A percentile compares a stretch with the other conserved stretches of the same genome.
phyloP scores from a whole-genome alignment of 1,284 basidiomycete genomes.

The Puccinia horiana region DNA sequence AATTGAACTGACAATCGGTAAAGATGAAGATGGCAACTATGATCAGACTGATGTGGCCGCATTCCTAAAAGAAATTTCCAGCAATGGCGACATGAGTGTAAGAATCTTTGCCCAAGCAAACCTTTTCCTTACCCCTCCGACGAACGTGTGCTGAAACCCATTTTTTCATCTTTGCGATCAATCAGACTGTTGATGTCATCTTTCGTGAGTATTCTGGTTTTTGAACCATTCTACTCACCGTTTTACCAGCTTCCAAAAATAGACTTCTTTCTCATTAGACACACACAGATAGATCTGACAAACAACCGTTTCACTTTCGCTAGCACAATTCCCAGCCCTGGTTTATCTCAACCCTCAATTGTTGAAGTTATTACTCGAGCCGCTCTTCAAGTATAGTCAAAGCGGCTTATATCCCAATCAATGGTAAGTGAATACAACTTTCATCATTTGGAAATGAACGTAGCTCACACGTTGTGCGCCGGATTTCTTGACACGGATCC shows the following conservation, averaged over 20 bases:
- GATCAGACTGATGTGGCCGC: slow-evolving; percentile 55
- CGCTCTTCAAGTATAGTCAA: slow-evolving; percentile 57
- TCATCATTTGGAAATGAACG: background rate
- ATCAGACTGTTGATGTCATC: slow-evolving; percentile 57
- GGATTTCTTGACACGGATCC: background rate
- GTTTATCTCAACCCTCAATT: slow-evolving; percentile 56
- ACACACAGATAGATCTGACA: background rate
- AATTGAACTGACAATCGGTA: slow-evolving; percentile 56
- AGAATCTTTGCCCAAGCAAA: slow-evolving; percentile 2
- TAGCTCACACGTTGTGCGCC: background rate
- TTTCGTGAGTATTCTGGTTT: slow-evolving; percentile 50
- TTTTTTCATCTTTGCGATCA: background rate
- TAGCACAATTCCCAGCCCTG: slow-evolving; percentile 57
- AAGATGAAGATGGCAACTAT: slow-evolving; percentile 50
- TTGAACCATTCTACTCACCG: background rate
- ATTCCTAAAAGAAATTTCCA: slow-evolving; percentile 58
- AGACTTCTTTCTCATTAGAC: no score
- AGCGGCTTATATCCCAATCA: slow-evolving; percentile 58
- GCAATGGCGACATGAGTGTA: slow-evolving; percentile 57
- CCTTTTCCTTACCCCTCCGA: background rate
- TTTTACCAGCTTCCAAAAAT: background rate
- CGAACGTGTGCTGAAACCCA: background rate
- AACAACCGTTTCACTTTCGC: background rate
- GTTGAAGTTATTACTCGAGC: slow-evolving; percentile 55
- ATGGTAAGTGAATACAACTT: slow-evolving; percentile 1